Evolutionary conservation across 106 monocot genomes (phyloP), one percentile per base, ranked within the genome.

Genomic region (Platanthera zijinensis): DNA sequence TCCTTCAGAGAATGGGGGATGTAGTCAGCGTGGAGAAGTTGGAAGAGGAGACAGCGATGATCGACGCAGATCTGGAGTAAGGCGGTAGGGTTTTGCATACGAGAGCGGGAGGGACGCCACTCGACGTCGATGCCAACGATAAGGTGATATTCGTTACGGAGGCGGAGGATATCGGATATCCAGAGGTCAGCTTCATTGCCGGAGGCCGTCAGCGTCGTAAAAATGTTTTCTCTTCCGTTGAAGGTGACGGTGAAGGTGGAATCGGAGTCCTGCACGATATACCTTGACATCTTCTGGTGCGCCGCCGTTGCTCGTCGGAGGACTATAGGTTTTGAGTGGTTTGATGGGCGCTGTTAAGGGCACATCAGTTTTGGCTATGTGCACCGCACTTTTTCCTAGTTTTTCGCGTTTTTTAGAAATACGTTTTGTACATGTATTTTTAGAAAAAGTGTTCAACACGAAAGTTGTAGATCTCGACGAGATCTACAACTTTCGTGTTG

Each of bases 31-130:
- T 83, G 66, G 66, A 78, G 63, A 78, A 90, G 47, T 25, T 82
- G 90, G 81, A 87, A 90, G 71, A 90, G 8, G 72, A 90, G 85
- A 80, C 91, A 92, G 64, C 82, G 84, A 63, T 57, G 76, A 74
- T 84, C 90, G 52, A 82, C 81, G 83, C 85, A 90, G 77, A 90
- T 77, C 87, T 90, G 90, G 77, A 90, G 83, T 70, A 85, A 5
- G 48, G 90, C 85, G 74, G 79, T 80, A 10, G 85, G 87, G 85
- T 90, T 82, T 39, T 83, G 56, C 18, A 22, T 8, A 18, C 77
- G 54, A 52, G 67, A 46, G 83, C 30, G 72, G 79, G 8, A 45
- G 69, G 87, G 90, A 67, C 81, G 87, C 90, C 90, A 90, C 80
- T 87, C 90, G 81, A 63, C 48, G 75, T 87, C 87, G 68, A 90